Evolutionary conservation across 2,329 filamentous ascomycete genomes (phyloP).

Genomic region (Tolypocladium sp.): DNA sequence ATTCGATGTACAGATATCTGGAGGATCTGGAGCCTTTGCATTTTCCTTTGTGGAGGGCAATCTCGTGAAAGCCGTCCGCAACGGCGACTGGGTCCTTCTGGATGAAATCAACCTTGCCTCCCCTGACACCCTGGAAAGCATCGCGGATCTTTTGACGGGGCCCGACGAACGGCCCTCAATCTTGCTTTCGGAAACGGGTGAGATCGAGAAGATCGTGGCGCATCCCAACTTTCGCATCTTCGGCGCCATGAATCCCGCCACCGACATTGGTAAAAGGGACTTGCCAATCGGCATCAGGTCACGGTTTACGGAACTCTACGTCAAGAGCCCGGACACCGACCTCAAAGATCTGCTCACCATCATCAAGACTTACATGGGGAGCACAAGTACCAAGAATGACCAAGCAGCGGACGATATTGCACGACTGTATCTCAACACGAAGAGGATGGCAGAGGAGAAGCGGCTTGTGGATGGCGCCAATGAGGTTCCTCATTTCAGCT

Average conservation of each 20-base stretch:
- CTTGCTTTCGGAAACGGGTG: slow-evolving; percentile 84
- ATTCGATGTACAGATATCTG: slow-evolving; percentile 70
- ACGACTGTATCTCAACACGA: slow-evolving; percentile 79
- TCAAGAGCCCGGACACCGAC: slow-evolving; percentile 81
- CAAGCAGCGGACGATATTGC: slow-evolving; percentile 74
- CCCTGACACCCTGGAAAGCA: slow-evolving; percentile 86
- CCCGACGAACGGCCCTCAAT: slow-evolving; percentile 68
- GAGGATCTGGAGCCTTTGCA: slow-evolving; percentile 67
- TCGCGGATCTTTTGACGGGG: slow-evolving; percentile 78
- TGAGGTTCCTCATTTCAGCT: slow-evolving; percentile 92
- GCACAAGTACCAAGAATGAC: slow-evolving; percentile 60
- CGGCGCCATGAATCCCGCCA: slow-evolving; percentile 97
- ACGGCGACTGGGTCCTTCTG: slow-evolving; percentile 92
- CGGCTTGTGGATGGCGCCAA: slow-evolving; percentile 83
- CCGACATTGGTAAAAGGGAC: slow-evolving; percentile 93
- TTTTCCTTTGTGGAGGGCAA: slow-evolving; percentile 97
- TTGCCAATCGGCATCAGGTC: slow-evolving; percentile 81
- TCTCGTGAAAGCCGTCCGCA: slow-evolving; percentile 88
- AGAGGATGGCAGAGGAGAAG: slow-evolving; percentile 71
- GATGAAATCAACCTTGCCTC: slow-evolving; percentile 97
- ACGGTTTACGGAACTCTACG: slow-evolving; percentile 91
- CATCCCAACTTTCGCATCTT: slow-evolving; percentile 94
- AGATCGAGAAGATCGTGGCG: slow-evolving; percentile 80
- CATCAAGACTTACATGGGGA: slow-evolving; percentile 78
- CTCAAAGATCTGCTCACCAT: slow-evolving; percentile 80